These are phyloP conservation scores for Gyromitra esculenta DNA, from an alignment of 2,329 filamentous ascomycete genomes.

Conservation along the genomic window DNA sequence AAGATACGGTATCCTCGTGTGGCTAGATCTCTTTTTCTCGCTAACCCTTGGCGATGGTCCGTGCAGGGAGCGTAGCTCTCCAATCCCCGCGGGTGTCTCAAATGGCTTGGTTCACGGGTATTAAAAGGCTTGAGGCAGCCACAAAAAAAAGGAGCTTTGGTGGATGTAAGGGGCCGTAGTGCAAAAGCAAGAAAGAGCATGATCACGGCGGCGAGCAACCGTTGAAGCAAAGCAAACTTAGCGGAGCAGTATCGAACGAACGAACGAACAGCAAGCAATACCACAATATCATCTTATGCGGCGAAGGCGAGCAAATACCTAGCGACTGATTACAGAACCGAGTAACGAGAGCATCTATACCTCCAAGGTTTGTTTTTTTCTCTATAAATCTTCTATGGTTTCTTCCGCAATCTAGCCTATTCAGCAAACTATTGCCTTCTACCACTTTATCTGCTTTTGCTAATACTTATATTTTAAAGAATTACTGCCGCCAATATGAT, in stretches of 20 bases:
- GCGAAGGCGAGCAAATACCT: conserved; percentile 36
- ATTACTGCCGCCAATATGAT: conserved; percentile 38
- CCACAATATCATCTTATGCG: conserved; percentile 37
- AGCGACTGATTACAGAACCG: conserved; percentile 33
- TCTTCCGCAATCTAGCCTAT: conserved; percentile 12
- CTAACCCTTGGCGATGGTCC: conserved; percentile 37
- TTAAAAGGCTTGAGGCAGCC: conserved; percentile 52
- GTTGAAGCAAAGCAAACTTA: conserved; percentile 48
- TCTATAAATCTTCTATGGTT: conserved; percentile 42
- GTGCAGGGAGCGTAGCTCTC: conserved; percentile 45
- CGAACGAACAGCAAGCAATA: conserved; percentile 33
- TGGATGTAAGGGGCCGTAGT: conserved; percentile 47
- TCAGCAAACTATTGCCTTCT: conserved; percentile 27
- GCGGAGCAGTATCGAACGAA: conserved; percentile 30
- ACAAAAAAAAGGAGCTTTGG: conserved; percentile 49
- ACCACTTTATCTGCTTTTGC: conserved; percentile 22
- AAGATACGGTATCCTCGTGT: conserved; percentile 45
- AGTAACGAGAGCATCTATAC: conserved; percentile 20
- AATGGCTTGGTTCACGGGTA: conserved; percentile 42
- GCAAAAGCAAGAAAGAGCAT: conserved; percentile 48
- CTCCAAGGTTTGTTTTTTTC: conserved; percentile 31
- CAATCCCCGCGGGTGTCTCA: conserved; percentile 44
- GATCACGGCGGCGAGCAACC: conserved; percentile 47
- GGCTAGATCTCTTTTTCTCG: conserved; percentile 38
- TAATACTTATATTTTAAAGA: conserved; percentile 30